A percentile compares a stretch with the other conserved stretches of the same genome.
Evolutionary conservation across 345 rosid species (phyloP).

Genomic region (Geranium brycei): DNA sequence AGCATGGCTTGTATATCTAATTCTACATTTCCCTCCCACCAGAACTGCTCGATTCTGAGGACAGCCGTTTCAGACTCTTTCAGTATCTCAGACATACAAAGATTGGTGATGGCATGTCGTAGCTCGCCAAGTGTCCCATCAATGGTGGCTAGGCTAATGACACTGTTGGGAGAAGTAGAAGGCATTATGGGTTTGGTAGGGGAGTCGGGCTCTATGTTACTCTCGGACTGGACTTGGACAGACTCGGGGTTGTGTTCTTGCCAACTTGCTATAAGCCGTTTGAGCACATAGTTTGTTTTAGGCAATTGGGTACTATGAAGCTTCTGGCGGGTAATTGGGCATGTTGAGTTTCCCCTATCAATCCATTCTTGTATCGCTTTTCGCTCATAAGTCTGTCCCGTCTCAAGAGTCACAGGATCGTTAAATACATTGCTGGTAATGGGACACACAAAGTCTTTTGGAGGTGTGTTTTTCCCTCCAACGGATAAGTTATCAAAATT

Average conservation of each 20-base stretch:
- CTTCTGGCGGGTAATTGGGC: constrained; percentile 61
- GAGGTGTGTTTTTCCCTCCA: constrained; percentile 27
- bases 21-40: constrained; percentile 32
- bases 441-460: constrained; percentile 65
- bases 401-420: constrained; percentile 66
- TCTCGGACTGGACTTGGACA: constrained; percentile 10
- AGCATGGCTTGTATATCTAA: constrained; percentile 35
- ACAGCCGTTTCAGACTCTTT: constrained; percentile 54
- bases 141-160: constrained; percentile 34
- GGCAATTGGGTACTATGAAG: constrained; percentile 42
- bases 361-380: constrained; percentile 58
- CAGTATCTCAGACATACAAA: constrained; percentile 50
- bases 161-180: constrained; percentile 36
- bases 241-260: constrained; percentile 29
- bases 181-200: constrained; percentile 17
- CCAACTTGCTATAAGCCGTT: constrained; percentile 61
- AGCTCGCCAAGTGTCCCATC: constrained; percentile 38
- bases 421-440: constrained; percentile 45
- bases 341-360: constrained; percentile 48
- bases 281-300: constrained; percentile 53
- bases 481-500: constrained; percentile 26
- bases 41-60: constrained; percentile 40
- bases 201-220: constrained; percentile 12
- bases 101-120: constrained; percentile 32
- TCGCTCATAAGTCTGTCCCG: constrained; percentile 73